phyloP scores from a whole-genome alignment of 129 eudicot genomes.

The Arctium lappa region DNA sequence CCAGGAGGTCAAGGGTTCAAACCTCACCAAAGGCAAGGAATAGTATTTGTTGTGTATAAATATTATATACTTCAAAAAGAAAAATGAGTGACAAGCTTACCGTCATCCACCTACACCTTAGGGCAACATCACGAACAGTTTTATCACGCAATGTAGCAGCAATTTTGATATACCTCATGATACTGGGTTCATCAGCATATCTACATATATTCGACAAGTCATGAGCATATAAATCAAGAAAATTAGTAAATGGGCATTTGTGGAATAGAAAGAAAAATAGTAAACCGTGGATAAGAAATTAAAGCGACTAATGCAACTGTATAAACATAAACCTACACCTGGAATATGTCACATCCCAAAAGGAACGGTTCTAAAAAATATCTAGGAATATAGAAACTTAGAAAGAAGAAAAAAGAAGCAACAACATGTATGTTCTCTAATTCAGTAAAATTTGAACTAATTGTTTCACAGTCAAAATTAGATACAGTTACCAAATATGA shows the following conservation, averaged over 20 bases:
- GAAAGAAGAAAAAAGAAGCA: neutral
- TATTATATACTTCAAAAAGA: neutral
- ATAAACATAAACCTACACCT: neutral
- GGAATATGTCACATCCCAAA: neutral
- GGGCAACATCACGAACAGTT: slow-evolving; percentile 96
- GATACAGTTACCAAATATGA: neutral
- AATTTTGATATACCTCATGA: slow-evolving; percentile 76
- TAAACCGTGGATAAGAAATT: neutral
- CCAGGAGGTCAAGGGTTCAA: neutral
- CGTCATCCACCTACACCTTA: slow-evolving; percentile 90
- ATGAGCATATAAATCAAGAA: neutral
- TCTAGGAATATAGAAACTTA: neutral
- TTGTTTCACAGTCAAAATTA: neutral
- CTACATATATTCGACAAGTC: slow-evolving; percentile 31
- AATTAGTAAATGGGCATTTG: neutral
- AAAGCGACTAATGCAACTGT: neutral
- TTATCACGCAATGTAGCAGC: slow-evolving; percentile 81
- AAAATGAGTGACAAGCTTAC: slow-evolving; percentile 42
- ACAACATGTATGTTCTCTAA: neutral
- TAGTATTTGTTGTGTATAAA: neutral
- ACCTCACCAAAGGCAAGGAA: neutral
- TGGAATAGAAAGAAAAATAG: neutral
- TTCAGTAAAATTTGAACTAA: neutral
- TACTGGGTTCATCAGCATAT: slow-evolving; percentile 68
- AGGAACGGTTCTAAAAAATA: neutral